A percentile compares a stretch with the other conserved stretches of the same genome.
phyloP scores from a whole-genome alignment of 2,329 filamentous ascomycete genomes.

The Trichoderma gracile region DNA sequence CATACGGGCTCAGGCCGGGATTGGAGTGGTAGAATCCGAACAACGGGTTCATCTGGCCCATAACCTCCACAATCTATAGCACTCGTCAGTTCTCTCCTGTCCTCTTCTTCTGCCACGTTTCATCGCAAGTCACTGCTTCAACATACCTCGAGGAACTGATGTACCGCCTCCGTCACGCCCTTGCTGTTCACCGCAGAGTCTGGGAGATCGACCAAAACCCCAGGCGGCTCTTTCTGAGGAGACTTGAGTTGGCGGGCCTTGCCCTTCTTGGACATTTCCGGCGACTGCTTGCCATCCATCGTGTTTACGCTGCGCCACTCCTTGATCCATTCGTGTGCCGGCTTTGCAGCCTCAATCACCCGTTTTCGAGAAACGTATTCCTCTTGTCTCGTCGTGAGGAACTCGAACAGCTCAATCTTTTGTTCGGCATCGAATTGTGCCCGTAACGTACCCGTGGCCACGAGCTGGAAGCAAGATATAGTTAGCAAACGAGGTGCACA shows the following conservation, averaged over 20 bases:
- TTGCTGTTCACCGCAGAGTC: conserved; percentile 59
- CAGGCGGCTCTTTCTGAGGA: conserved; percentile 58
- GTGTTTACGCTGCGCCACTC: conserved; percentile 63
- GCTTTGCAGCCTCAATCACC: conserved; percentile 62
- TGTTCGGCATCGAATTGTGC: conserved; percentile 78
- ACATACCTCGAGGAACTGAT: conserved; percentile 64
- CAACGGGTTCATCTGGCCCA: conserved; percentile 66
- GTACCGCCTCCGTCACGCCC: conserved; percentile 61
- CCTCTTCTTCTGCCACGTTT: neutral
- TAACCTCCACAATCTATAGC: conserved; percentile 61
- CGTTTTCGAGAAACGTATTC: conserved; percentile 77
- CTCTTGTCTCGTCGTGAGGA: conserved; percentile 72
- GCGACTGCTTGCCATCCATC: conserved; percentile 59
- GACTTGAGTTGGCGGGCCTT: conserved; percentile 62
- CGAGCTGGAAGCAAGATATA: conserved; percentile 53
- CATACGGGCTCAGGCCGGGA: conserved; percentile 56
- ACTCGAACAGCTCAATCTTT: conserved; percentile 83
- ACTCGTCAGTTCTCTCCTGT: conserved; percentile 26
- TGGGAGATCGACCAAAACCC: conserved; percentile 58
- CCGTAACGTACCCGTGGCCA: conserved; percentile 73
- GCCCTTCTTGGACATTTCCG: conserved; percentile 67
- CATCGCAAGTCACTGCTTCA: neutral
- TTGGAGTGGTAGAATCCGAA: conserved; percentile 60
- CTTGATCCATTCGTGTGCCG: conserved; percentile 64
- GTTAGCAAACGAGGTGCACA: conserved; percentile 33